phyloP scores from a whole-genome alignment of 805 yeast genomes.

The Starmerella potacharoeniae region DNA sequence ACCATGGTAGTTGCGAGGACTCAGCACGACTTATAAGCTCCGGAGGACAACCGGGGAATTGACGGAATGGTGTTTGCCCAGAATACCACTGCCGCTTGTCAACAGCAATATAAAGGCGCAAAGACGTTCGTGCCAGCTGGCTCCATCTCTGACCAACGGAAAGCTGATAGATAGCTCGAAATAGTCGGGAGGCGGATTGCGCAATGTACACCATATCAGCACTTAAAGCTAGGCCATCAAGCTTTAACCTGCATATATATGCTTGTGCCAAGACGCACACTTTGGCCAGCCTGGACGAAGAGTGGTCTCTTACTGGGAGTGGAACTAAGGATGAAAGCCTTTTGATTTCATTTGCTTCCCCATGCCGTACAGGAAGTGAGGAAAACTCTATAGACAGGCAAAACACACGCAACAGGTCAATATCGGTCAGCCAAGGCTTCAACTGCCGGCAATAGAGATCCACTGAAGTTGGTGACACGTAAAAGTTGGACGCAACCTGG shows the following conservation, averaged over 20 bases:
- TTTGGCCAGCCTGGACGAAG: conserved; percentile 65
- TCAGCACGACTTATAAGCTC: conserved; percentile 68
- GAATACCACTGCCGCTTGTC: conserved; percentile 76
- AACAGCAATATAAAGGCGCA: conserved; percentile 67
- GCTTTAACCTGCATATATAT: conserved; percentile 60
- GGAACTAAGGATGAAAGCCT: conserved; percentile 68
- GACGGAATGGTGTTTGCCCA: conserved; percentile 67
- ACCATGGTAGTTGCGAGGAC: conserved; percentile 72
- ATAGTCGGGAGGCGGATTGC: conserved; percentile 82
- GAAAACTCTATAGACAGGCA: conserved; percentile 77
- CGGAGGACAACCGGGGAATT: conserved; percentile 57
- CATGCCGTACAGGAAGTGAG: conserved; percentile 72
- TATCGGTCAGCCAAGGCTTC: conserved; percentile 51
- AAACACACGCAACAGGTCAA: conserved; percentile 69
- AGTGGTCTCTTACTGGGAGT: conserved; percentile 66
- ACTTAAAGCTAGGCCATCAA: conserved; percentile 83
- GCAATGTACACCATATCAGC: conserved; percentile 89
- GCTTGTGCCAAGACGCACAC: conserved; percentile 72
- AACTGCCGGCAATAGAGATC: conserved; percentile 50
- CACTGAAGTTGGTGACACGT: conserved; percentile 67
- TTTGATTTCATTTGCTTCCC: conserved; percentile 64
- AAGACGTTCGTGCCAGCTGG: conserved; percentile 40
- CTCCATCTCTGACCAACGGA: conserved; percentile 65
- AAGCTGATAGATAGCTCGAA: conserved; percentile 77
- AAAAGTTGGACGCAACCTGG: conserved; percentile 72